Evolutionary conservation across 352 stramenopile species (phyloP).

Genomic region (Globisporangium heterothallicum): DNA sequence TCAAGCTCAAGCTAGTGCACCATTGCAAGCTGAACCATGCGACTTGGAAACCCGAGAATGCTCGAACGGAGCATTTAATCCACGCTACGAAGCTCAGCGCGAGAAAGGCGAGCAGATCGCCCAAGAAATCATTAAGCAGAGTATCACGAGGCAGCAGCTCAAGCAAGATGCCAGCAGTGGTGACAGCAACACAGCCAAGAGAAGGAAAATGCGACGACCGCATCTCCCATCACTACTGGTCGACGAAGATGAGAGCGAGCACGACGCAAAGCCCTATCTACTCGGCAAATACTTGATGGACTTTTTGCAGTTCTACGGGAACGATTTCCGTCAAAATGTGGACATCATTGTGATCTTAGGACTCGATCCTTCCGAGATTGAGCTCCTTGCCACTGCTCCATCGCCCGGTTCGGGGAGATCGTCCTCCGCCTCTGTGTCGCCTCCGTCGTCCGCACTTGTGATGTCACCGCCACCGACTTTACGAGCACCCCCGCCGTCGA

Average conservation of each 20-base stretch:
- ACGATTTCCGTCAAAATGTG: conserved; percentile 71
- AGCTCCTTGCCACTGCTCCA: not conserved
- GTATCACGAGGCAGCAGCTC: conserved; percentile 26
- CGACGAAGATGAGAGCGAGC: conserved; percentile 18
- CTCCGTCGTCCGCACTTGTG: not conserved
- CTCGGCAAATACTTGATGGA: conserved; percentile 81
- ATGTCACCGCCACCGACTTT: conserved; percentile 8
- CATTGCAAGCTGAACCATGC: conserved; percentile 7
- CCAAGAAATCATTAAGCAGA: conserved; percentile 49
- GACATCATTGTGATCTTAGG: conserved; percentile 37
- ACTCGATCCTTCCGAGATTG: conserved; percentile 9
- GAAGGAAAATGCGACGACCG: conserved; percentile 23
- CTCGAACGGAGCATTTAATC: conserved; percentile 7
- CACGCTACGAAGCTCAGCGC: conserved; percentile 41
- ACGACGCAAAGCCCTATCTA: conserved; percentile 42
- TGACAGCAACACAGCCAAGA: conserved; percentile 6
- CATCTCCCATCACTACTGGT: conserved; percentile 35
- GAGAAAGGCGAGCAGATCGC: conserved; percentile 42
- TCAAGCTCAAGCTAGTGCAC: not conserved
- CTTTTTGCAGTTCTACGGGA: conserved; percentile 81
- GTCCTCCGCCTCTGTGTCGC: conserved; percentile 1
- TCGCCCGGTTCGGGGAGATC: conserved; percentile 5
- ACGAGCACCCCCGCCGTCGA: conserved; percentile 10
- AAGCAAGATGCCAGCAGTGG: conserved; percentile 14
- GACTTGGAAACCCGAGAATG: conserved; percentile 1